Evolutionary conservation across 164 flowering plant genomes (phyloP).

Genomic region (Platanus orientalis): DNA sequence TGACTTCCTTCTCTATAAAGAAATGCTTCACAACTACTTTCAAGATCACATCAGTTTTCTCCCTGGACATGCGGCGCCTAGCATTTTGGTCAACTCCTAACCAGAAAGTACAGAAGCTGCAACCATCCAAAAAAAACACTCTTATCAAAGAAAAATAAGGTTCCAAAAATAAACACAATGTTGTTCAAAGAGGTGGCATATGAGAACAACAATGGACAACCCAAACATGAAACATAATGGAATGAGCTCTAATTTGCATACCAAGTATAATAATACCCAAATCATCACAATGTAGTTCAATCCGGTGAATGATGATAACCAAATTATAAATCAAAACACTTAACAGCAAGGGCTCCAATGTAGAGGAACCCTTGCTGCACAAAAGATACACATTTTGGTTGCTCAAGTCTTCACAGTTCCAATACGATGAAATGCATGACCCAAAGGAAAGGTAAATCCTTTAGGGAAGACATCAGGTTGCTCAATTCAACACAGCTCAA

Average conservation of each 20-base stretch:
- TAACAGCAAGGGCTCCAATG: not conserved
- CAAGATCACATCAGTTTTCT: slow-evolving; percentile 70
- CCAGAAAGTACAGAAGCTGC: slow-evolving; percentile 92
- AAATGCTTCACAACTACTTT: slow-evolving; percentile 85
- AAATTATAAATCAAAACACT: too few relatives aligned
- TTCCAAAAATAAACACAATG: not conserved
- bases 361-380: too few relatives aligned
- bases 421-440: too few relatives aligned
- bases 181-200: not conserved
- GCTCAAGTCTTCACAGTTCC: too few relatives aligned
- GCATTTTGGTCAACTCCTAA: slow-evolving; percentile 67
- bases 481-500: too few relatives aligned
- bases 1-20: slow-evolving; percentile 94
- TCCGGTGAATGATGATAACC: too few relatives aligned
- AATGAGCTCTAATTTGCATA: not conserved
- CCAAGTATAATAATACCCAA: not conserved
- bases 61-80: slow-evolving; percentile 77
- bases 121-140: slow-evolving; percentile 14
- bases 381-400: too few relatives aligned
- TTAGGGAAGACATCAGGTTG: too few relatives aligned
- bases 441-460: too few relatives aligned
- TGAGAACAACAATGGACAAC: not conserved
- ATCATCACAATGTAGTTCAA: not conserved
- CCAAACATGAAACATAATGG: not conserved
- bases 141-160: not conserved